Evolutionary conservation across 2,329 filamentous ascomycete genomes (phyloP), one percentile per base, ranked within the genome.

Genomic region (Aspergillus viridinutans): DNA sequence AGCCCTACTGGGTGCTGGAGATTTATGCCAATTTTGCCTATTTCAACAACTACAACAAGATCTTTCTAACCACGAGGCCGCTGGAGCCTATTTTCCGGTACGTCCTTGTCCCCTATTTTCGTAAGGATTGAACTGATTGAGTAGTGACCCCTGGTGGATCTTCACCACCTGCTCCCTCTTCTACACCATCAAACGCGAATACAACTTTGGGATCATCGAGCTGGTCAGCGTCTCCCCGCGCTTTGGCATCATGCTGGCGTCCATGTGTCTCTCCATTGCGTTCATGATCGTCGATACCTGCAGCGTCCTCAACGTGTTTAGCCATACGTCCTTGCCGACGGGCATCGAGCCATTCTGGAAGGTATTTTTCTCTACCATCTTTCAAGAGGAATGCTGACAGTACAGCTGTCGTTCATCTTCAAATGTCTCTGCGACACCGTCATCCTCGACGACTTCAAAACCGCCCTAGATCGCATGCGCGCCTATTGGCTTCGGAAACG

Each of bases 301-400:
- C 17, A 81, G 83, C 9, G 85, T 87, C 0, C 83, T 84, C 0
- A 72, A 74, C 3, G 80, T 75, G 0, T 75, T 85, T 32, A 23
- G 51, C 25, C 65, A 65, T 5, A 66, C 63, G 7, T 57, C 61
- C 9, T 63, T 77, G 0, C 76, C 79, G 0, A 81, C 81, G 7
- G 83, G 83, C n/a, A 82, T 87, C 63, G 85, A 87, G 64, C 85
- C 85, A 0, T 87, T 86, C 68, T 87, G 85, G 85, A 85, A 78
- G 66, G 72, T 74, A 52, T 25, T 25, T 25, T 25, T 5, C 4
- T 25, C 25, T 25, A 4, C 25, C 25, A 25, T n/a, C n/a, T n/a
- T n/a, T n/a, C 3, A 17, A 6, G 29, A 10, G 26, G 4, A 10
- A 10, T 10, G 12, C 29, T 32, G 12, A 32, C 29, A 5, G 12